Percentiles rank a stretch among this genome's conserved stretches.
Evolutionary conservation across 768 basidiomycete genomes (phyloP).

Genomic region (Russula vinacea): DNA sequence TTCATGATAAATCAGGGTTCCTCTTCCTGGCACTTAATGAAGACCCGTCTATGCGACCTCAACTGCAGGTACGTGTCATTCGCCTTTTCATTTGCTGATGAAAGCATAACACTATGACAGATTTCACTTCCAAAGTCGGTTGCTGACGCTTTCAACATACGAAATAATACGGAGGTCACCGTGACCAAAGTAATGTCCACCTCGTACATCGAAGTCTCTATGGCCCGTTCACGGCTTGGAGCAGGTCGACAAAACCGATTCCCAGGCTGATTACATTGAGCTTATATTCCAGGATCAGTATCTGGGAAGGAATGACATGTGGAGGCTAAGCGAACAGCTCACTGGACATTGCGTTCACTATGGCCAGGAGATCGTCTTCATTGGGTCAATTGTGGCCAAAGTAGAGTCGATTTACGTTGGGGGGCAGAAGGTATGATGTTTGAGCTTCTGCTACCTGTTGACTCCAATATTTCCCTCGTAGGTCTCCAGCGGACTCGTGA

Average conservation of each 20-base stretch:
- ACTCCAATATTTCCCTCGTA: constrained; percentile 33
- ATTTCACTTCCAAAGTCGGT: constrained; percentile 73
- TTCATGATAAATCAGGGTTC: constrained; percentile 45
- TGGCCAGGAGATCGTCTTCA: constrained; percentile 81
- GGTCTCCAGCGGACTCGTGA: constrained; percentile 82
- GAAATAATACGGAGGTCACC: constrained; percentile 68
- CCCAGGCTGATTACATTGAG: constrained; percentile 77
- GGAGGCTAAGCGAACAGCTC: constrained; percentile 82
- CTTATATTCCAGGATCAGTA: constrained; percentile 94
- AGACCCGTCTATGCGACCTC: constrained; percentile 56
- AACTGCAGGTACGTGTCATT: constrained; percentile 52
- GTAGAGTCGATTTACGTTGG: constrained; percentile 74
- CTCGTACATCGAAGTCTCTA: constrained; percentile 20
- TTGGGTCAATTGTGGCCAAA: constrained; percentile 78
- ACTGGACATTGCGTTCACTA: constrained; percentile 78
- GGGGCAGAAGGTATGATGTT: constrained; percentile 54
- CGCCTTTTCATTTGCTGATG: neutral
- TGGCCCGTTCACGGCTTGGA: constrained; percentile 11
- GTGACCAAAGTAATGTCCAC: constrained; percentile 57
- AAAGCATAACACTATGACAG: constrained; percentile 38
- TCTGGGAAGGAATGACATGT: constrained; percentile 94
- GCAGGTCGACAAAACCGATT: constrained; percentile 66
- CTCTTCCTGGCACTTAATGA: constrained; percentile 68
- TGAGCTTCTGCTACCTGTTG: constrained; percentile 2
- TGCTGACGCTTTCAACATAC: constrained; percentile 65